Percentiles rank a stretch among this genome's conserved stretches.
Evolutionary conservation across 345 rosid species (phyloP).

Genomic region (Aquilaria sinensis): DNA sequence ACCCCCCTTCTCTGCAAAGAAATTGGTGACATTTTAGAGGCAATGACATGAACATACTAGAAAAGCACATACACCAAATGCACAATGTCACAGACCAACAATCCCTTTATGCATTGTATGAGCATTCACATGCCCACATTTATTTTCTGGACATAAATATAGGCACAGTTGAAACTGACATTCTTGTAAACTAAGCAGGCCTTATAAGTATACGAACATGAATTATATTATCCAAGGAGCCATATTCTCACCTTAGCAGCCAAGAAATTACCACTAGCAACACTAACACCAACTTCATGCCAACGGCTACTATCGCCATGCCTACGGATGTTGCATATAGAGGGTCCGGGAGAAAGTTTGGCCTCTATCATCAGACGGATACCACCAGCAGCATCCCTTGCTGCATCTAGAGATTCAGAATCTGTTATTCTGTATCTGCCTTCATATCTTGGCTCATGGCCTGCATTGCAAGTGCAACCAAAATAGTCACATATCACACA

Average conservation of each 20-base stretch:
- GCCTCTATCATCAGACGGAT: constrained; percentile 89
- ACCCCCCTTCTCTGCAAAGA: constrained; percentile 82
- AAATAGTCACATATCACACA: background rate
- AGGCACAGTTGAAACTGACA: too few relatives aligned
- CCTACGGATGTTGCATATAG: constrained; percentile 69
- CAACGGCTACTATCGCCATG: constrained; percentile 89
- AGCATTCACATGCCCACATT: too few relatives aligned
- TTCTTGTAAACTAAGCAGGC: too few relatives aligned
- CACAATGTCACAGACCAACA: background rate
- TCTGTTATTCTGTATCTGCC: constrained; percentile 90
- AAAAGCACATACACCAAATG: background rate
- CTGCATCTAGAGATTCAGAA: constrained; percentile 70
- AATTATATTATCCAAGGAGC: too few relatives aligned
- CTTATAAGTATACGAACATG: too few relatives aligned
- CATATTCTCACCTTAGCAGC: constrained; percentile 73
- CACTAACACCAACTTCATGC: constrained; percentile 92
- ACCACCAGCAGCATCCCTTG: constrained; percentile 93
- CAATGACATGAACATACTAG: background rate
- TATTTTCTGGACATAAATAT: too few relatives aligned
- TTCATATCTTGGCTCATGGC: constrained; percentile 53
- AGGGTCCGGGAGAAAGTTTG: constrained; percentile 97
- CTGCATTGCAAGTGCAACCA: constrained; percentile 33
- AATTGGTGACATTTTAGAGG: constrained; percentile 10
- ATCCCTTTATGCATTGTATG: too few relatives aligned
- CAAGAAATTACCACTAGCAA: constrained; percentile 94